Percentiles rank a stretch among this genome's conserved stretches.
These are phyloP conservation scores for Huntiella moniliformis DNA, from an alignment of 2,329 filamentous ascomycete genomes.

Conservation along the genomic window DNA sequence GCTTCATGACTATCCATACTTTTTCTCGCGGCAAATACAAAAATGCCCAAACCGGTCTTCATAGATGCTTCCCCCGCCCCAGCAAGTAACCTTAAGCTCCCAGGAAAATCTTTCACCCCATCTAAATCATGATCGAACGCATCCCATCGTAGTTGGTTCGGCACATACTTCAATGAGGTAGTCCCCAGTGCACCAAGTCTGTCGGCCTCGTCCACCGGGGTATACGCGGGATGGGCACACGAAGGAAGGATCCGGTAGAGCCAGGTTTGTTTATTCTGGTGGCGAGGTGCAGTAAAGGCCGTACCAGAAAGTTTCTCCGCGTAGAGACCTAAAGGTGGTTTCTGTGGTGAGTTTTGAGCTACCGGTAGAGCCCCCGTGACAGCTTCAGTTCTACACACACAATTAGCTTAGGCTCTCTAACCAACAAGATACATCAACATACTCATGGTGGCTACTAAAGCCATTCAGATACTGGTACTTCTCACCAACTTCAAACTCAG, in stretches of 20 bases:
- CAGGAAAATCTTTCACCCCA: constrained; percentile 27
- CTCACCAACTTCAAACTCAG: constrained; percentile 28
- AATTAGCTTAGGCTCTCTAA: background rate
- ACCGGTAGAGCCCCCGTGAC: constrained; percentile 54
- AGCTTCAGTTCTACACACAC: constrained; percentile 46
- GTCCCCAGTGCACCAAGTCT: constrained; percentile 10
- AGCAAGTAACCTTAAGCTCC: constrained; percentile 47
- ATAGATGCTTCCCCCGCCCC: constrained; percentile 58
- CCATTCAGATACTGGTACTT: constrained; percentile 62
- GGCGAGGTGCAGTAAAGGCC: constrained; percentile 49
- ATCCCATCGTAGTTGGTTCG: constrained; percentile 68
- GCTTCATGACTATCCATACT: constrained; percentile 51
- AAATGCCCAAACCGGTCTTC: constrained; percentile 57
- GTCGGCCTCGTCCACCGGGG: constrained; percentile 12
- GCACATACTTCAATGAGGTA: constrained; percentile 48
- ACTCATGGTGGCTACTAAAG: constrained; percentile 64
- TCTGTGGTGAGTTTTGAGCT: constrained; percentile 66
- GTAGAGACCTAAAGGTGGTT: constrained; percentile 60
- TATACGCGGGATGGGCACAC: constrained; percentile 39
- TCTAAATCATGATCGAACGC: constrained; percentile 50
- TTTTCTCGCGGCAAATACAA: constrained; percentile 55
- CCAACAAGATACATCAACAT: constrained; percentile 17
- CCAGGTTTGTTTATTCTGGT: constrained; percentile 54
- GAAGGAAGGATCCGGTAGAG: constrained; percentile 52
- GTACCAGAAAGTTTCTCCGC: constrained; percentile 62